Evolutionary conservation across 73 alveolate species (phyloP).

Genomic region (Symbiodinium natans): DNA sequence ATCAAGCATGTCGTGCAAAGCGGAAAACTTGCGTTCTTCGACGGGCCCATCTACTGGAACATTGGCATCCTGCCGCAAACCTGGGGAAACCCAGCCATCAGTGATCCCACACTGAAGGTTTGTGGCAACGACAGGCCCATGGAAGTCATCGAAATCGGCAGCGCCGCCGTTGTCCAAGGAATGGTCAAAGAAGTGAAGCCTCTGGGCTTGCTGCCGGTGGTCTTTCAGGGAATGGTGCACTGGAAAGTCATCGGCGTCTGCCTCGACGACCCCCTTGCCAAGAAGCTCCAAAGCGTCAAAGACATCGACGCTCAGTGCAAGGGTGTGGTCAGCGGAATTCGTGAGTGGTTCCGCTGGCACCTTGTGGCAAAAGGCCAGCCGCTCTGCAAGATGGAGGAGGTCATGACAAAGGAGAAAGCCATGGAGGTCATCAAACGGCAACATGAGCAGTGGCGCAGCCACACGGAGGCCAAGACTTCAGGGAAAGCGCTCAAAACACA

Average conservation of each 20-base stretch:
- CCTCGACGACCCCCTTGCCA: neutral
- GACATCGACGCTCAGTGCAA: neutral
- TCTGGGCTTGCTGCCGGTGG: neutral
- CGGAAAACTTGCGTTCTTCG: neutral
- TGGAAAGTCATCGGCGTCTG: neutral
- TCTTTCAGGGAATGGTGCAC: neutral
- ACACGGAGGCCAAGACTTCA: neutral
- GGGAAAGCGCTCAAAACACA: neutral
- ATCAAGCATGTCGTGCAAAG: neutral
- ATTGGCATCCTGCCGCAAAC: neutral
- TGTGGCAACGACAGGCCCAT: conserved; percentile 3
- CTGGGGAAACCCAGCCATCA: conserved; percentile 14
- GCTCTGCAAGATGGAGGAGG: neutral
- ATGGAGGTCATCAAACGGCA: neutral
- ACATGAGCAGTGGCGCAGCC: neutral
- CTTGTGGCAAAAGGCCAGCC: neutral
- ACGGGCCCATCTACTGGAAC: conserved; percentile 1
- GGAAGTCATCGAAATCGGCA: conserved; percentile 6
- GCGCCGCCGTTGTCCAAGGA: neutral
- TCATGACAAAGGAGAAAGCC: neutral
- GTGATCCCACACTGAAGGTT: neutral
- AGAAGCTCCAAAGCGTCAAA: neutral
- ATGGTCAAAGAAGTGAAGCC: conserved; percentile 3
- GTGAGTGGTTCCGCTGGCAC: conserved; percentile 14
- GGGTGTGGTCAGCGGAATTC: neutral